Evolutionary conservation across 2,329 filamentous ascomycete genomes (phyloP).

Genomic region (Zopfia rhizophila): DNA sequence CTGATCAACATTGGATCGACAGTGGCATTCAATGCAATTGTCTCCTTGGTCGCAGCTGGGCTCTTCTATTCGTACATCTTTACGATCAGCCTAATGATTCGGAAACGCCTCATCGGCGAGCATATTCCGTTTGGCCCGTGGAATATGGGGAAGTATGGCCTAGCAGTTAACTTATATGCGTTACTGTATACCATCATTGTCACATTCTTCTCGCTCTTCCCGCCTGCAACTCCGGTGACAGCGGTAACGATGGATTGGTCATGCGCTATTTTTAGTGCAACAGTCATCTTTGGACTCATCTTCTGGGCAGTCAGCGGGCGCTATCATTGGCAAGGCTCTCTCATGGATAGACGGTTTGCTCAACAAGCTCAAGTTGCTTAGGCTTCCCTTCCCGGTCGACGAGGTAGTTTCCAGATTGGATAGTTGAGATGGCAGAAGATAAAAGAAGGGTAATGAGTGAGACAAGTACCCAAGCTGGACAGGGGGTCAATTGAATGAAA

Average conservation of each 20-base stretch:
- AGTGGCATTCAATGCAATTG: slow-evolving; percentile 30
- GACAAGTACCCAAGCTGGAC: no score
- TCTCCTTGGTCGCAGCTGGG: slow-evolving; percentile 28
- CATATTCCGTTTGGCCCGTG: slow-evolving; percentile 12
- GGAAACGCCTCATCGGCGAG: slow-evolving; percentile 9
- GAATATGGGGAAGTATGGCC: slow-evolving; percentile 16
- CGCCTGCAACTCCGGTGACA: not conserved
- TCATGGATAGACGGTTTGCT: slow-evolving; percentile 15
- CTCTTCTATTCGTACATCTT: slow-evolving; percentile 31
- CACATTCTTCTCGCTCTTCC: slow-evolving; percentile 20
- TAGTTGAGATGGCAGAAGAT: no score
- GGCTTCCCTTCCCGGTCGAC: no score
- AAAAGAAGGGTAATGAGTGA: no score
- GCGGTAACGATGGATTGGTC: slow-evolving; percentile 23
- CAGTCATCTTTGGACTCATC: slow-evolving; percentile 15
- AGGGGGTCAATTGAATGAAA: no score
- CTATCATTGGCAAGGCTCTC: slow-evolving; percentile 14
- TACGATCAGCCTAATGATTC: slow-evolving; percentile 21
- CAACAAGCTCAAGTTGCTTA: slow-evolving; percentile 11
- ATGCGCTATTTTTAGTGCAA: slow-evolving; percentile 15
- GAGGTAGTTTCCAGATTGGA: no score
- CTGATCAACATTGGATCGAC: slow-evolving; percentile 23
- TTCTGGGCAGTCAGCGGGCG: slow-evolving; percentile 19
- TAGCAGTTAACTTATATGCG: slow-evolving; percentile 11
- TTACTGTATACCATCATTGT: slow-evolving; percentile 15